Percentiles rank a stretch among this genome's conserved stretches.
Conservation (phyloP, 2,329 filamentous ascomycete species). For the Leptographium radiaticola region DNA sequence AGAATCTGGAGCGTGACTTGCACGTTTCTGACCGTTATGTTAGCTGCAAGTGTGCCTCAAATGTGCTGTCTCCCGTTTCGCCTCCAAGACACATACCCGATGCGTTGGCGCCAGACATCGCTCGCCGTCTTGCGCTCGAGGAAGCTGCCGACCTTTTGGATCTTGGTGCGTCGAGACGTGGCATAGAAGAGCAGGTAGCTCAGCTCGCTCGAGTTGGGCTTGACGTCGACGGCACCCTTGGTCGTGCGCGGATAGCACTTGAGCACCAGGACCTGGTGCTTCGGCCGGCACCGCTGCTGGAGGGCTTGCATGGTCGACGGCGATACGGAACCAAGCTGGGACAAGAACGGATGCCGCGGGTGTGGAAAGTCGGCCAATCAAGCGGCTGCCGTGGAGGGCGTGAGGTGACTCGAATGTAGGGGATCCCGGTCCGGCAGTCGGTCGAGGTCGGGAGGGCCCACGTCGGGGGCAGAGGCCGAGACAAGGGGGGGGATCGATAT, state of each 20-base stretch:
- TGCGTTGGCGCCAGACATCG: constrained; percentile 79
- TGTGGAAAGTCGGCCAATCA: not conserved
- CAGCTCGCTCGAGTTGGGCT: constrained; percentile 91
- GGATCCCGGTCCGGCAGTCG: not conserved
- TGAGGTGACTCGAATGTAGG: not conserved
- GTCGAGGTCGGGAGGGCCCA: not conserved
- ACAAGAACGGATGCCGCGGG: not conserved
- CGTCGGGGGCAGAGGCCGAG: not conserved
- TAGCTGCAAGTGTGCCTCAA: not conserved
- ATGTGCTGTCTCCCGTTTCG: not conserved
- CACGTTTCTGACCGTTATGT: constrained; percentile 52
- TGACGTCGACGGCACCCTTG: constrained; percentile 84
- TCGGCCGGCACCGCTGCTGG: constrained; percentile 64
- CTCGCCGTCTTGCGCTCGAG: constrained; percentile 86
- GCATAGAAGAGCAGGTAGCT: constrained; percentile 96
- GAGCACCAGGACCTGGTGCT: constrained; percentile 90
- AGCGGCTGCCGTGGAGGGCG: not conserved
- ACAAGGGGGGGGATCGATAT: not conserved
- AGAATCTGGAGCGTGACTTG: constrained; percentile 92
- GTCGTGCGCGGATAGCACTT: constrained; percentile 93
- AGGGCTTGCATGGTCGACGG: constrained; percentile 45
- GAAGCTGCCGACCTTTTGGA: constrained; percentile 90
- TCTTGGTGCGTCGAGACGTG: constrained; percentile 84
- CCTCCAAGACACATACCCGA: constrained; percentile 48
- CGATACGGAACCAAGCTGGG: not conserved